Evolutionary conservation across 2,329 filamentous ascomycete species (phyloP).

Genomic region (Drechslerella coelobrocha): DNA sequence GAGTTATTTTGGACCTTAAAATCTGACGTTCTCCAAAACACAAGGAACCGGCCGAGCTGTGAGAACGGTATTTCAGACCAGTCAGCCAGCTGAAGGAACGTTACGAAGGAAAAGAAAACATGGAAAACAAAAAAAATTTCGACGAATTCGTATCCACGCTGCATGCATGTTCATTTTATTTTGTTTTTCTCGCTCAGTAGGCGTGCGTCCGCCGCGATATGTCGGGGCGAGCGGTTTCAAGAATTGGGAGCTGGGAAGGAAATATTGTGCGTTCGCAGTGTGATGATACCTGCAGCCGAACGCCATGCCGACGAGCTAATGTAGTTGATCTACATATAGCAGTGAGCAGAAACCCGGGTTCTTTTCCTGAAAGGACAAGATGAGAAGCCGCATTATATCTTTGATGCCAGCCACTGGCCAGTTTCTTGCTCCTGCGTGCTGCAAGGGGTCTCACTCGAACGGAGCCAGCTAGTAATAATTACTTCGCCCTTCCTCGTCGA

Average conservation of each 20-base stretch:
- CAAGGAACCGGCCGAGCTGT: too few species aligned
- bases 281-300: slow-evolving; percentile 32
- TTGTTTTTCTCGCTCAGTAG: slow-evolving; percentile 25
- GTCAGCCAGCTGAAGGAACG: neutral
- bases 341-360: slow-evolving; percentile 13
- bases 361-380: slow-evolving; percentile 12
- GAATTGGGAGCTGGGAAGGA: slow-evolving; percentile 24
- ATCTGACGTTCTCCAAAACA: slow-evolving; percentile 16
- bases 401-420: slow-evolving; percentile 29
- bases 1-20: slow-evolving; percentile 14
- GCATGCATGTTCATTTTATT: slow-evolving; percentile 8
- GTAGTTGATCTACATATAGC: slow-evolving; percentile 24
- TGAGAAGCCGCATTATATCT: slow-evolving; percentile 9
- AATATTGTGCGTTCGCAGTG: slow-evolving; percentile 8
- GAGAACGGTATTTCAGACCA: neutral
- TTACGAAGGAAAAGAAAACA: neutral
- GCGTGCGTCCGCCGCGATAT: slow-evolving; percentile 30
- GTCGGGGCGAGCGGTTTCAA: slow-evolving; percentile 38
- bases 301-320: slow-evolving; percentile 45
- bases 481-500: slow-evolving; percentile 12
- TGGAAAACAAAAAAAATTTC: neutral
- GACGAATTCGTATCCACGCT: neutral
- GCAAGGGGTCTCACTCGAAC: slow-evolving; percentile 34
- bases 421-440: slow-evolving; percentile 31
- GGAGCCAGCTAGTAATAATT: slow-evolving; percentile 15